A percentile compares a stretch with the other conserved stretches of the same genome.
Conservation (phyloP, 371 early-diverging fungal species). For the Basidiobolus meristosporus region DNA sequence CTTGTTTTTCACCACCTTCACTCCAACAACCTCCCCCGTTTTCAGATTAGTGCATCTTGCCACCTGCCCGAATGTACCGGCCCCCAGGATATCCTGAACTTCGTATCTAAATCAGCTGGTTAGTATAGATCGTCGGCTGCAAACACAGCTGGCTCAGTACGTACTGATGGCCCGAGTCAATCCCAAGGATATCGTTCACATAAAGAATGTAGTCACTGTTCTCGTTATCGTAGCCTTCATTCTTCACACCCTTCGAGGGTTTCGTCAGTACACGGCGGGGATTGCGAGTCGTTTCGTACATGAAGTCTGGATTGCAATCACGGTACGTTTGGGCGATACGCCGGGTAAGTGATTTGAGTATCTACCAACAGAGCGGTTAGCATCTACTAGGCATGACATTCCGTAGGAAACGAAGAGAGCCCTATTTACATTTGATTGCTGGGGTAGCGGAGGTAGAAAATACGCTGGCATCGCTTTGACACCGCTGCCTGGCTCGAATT, state of each 20-base stretch:
- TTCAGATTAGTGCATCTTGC: constrained; percentile 75
- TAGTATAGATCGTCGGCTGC: neutral
- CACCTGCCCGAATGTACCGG: constrained; percentile 98
- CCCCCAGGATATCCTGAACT: constrained; percentile 81
- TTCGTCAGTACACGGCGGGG: constrained; percentile 86
- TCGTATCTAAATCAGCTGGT: constrained; percentile 31
- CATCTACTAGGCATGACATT: too few relatives aligned
- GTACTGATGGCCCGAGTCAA: constrained; percentile 64
- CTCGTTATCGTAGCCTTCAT: constrained; percentile 86
- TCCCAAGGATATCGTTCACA: constrained; percentile 82
- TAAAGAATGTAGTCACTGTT: constrained; percentile 86
- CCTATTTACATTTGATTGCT: too few relatives aligned
- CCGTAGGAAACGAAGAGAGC: too few relatives aligned
- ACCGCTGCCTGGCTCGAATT: too few relatives aligned
- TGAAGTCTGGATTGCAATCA: constrained; percentile 58
- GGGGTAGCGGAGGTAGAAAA: too few relatives aligned
- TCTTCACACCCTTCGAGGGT: constrained; percentile 68
- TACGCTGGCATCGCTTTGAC: too few relatives aligned
- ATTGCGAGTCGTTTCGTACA: constrained; percentile 43
- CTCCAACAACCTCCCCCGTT: constrained; percentile 72
- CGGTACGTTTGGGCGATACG: too few relatives aligned
- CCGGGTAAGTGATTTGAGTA: too few relatives aligned
- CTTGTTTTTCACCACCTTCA: constrained; percentile 94
- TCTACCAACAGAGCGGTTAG: too few relatives aligned
- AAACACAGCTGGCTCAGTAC: neutral